A percentile compares a stretch with the other conserved stretches of the same genome.
These are phyloP conservation scores for Aristolochia contorta DNA, from an alignment of 164 flowering plant genomes.

Conservation along the genomic window DNA sequence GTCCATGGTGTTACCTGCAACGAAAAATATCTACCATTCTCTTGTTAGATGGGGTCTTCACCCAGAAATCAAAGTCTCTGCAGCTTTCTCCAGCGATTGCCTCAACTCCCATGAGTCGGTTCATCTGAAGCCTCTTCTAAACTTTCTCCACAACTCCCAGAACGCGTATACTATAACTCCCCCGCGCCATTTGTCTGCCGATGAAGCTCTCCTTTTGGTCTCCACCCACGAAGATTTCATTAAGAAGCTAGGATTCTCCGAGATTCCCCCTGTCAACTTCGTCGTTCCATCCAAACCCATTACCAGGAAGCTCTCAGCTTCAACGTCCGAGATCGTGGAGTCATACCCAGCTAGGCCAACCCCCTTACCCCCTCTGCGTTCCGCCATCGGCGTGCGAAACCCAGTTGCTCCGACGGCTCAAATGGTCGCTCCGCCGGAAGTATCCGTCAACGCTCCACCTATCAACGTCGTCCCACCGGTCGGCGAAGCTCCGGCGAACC, in stretches of 20 bases:
- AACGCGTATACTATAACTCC: conserved; percentile 44
- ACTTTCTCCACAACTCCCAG: conserved; percentile 34
- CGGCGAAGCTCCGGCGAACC: conserved; percentile 14
- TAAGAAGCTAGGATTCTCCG: conserved; percentile 36
- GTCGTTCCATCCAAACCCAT: conserved; percentile 17
- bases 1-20: conserved; percentile 39
- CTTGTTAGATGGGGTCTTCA: conserved; percentile 72
- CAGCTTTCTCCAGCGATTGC: conserved; percentile 39
- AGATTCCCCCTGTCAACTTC: conserved; percentile 17
- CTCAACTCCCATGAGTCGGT: conserved; percentile 4
- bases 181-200: conserved; percentile 15
- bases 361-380: conserved; percentile 38
- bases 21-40: conserved; percentile 50
- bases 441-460: background rate
- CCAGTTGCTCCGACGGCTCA: conserved; percentile 37
- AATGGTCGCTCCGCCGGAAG: conserved; percentile 17
- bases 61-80: conserved; percentile 51
- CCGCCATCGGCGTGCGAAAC: conserved; percentile 26
- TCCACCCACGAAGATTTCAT: conserved; percentile 28
- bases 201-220: conserved; percentile 16
- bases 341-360: conserved; percentile 60
- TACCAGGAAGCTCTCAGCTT: conserved; percentile 42
- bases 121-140: conserved; percentile 40
- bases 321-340: conserved; percentile 19
- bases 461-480: conserved; percentile 16